These are phyloP conservation scores for Erigeron philadelphicus DNA, from an alignment of 140 eudicot species.

Conservation along the genomic window DNA sequence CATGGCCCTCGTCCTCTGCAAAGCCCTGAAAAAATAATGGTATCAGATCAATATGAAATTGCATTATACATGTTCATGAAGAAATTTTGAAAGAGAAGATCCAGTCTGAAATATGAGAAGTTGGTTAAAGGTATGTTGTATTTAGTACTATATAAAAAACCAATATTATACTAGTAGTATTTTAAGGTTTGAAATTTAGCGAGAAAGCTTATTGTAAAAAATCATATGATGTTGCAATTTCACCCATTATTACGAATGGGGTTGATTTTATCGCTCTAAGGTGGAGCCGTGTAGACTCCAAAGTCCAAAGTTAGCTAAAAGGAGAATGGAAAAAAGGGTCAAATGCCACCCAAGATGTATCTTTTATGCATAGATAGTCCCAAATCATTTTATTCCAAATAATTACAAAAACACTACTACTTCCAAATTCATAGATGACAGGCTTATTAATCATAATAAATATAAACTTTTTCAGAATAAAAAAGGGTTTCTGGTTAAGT, in stretches of 20 bases:
- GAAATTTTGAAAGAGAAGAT: too few relatives aligned
- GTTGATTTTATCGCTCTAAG: not conserved
- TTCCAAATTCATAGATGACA: too few relatives aligned
- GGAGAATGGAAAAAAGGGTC: not conserved
- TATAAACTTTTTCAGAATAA: not conserved
- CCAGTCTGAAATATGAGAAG: too few relatives aligned
- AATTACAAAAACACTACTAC: not conserved
- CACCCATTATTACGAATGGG: conserved; percentile 2
- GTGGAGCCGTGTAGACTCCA: not conserved
- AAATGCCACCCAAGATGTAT: not conserved
- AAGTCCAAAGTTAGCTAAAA: not conserved
- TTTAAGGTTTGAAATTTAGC: not conserved
- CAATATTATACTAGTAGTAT: not conserved
- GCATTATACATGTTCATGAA: not conserved
- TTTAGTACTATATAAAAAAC: not conserved
- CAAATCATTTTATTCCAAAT: not conserved
- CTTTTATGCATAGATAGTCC: not conserved
- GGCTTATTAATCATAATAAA: too few relatives aligned
- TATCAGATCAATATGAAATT: conserved; percentile 16
- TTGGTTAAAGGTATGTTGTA: not conserved
- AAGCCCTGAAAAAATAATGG: conserved; percentile 39
- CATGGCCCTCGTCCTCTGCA: conserved; percentile 71
- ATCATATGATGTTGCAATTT: not conserved
- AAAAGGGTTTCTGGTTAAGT: not conserved
- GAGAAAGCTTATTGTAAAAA: not conserved